Evolutionary conservation across 257 asterid species (phyloP).

Genomic region (Datura wrightii): DNA sequence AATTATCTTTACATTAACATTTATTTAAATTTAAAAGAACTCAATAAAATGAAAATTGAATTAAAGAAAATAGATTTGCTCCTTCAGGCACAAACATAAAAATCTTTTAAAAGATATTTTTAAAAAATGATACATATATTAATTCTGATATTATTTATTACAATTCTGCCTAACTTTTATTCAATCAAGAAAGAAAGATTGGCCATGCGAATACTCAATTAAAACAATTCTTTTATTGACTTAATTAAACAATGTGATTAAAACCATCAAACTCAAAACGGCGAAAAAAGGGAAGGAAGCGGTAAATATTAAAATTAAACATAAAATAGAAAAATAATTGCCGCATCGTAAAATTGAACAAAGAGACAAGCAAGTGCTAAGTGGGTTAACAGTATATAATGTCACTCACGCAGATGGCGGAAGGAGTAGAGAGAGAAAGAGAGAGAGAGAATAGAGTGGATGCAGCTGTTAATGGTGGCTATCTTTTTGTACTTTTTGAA

Average conservation of each 20-base stretch:
- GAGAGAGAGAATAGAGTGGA: slow-evolving; percentile 18
- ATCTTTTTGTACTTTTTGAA: slow-evolving; percentile 42
- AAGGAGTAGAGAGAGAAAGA: slow-evolving; percentile 41
- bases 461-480: slow-evolving; percentile 39
- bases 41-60: too few relatives aligned
- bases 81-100: too few relatives aligned
- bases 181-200: too few relatives aligned
- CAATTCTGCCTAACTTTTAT: too few relatives aligned
- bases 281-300: background rate
- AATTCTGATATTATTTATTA: too few relatives aligned
- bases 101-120: too few relatives aligned
- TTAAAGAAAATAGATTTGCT: too few relatives aligned
- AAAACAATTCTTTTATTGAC: too few relatives aligned
- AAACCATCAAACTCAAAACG: background rate
- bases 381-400: slow-evolving; percentile 22
- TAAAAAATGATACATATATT: too few relatives aligned
- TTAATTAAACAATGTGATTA: background rate
- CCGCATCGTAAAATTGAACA: background rate
- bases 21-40: too few relatives aligned
- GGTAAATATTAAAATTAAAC: background rate
- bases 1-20: too few relatives aligned
- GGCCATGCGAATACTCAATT: too few relatives aligned
- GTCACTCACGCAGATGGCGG: slow-evolving; percentile 41
- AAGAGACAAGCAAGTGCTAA: background rate
- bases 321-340: background rate